These are phyloP conservation scores for Mycena filopes DNA, from an alignment of 768 basidiomycete genomes.

Conservation along the genomic window DNA sequence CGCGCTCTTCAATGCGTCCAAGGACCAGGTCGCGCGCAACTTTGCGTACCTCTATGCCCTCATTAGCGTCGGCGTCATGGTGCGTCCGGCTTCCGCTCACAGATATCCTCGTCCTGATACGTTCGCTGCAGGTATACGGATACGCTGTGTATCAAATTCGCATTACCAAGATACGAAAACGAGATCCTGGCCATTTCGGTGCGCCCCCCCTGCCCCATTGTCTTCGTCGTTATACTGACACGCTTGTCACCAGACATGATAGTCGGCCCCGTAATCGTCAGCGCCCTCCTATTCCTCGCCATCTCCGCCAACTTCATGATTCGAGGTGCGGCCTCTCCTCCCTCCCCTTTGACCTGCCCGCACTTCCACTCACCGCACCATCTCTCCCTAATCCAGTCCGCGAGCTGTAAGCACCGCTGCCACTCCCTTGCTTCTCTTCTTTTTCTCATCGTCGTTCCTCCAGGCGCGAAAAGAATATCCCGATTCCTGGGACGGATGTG, in stretches of 20 bases:
- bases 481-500: slow-evolving; percentile 45
- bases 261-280: slow-evolving; percentile 85
- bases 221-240: not conserved
- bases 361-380: slow-evolving; percentile 19
- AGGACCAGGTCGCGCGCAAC: slow-evolving; percentile 72
- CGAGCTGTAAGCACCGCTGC: slow-evolving; percentile 60
- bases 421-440: not conserved
- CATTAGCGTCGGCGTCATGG: slow-evolving; percentile 79
- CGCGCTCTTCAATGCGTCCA: slow-evolving; percentile 89
- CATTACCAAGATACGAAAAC: slow-evolving; percentile 88
- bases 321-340: slow-evolving; percentile 66
- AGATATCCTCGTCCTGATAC: not conserved
- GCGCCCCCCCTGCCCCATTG: slow-evolving; percentile 33
- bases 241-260: slow-evolving; percentile 69
- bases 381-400: slow-evolving; percentile 53
- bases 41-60: slow-evolving; percentile 88
- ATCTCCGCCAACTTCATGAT: slow-evolving; percentile 90
- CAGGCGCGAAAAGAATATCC: slow-evolving; percentile 48
- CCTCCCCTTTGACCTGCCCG: not conserved
- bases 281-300: slow-evolving; percentile 84
- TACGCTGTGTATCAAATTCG: slow-evolving; percentile 88
- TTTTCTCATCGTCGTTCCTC: not conserved
- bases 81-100: slow-evolving; percentile 41
- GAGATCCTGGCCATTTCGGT: slow-evolving; percentile 94
- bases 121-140: slow-evolving; percentile 75